These are phyloP conservation scores for Penicillium vulpinum DNA, from an alignment of 2,329 filamentous ascomycete genomes.

Conservation along the genomic window DNA sequence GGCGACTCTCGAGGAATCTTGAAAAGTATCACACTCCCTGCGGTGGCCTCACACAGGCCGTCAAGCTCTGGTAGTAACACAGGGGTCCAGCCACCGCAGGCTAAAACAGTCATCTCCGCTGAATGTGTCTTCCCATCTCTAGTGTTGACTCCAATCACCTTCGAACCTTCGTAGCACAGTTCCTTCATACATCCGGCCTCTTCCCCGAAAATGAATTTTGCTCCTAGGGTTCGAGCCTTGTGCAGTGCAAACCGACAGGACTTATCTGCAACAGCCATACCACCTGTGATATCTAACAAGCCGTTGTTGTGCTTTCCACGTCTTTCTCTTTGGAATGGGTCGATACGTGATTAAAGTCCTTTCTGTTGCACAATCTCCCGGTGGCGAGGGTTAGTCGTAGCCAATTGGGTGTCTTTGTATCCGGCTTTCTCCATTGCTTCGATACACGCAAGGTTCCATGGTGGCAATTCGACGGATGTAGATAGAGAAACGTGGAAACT, in stretches of 20 bases:
- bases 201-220: slow-evolving; percentile 44
- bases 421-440: too few relatives aligned
- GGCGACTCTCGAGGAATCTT: slow-evolving; percentile 42
- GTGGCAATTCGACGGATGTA: too few relatives aligned
- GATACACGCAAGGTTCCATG: too few relatives aligned
- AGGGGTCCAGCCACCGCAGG: slow-evolving; percentile 50
- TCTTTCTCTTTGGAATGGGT: slow-evolving; percentile 32
- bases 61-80: slow-evolving; percentile 44
- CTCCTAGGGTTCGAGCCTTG: slow-evolving; percentile 44
- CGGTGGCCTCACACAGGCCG: slow-evolving; percentile 51
- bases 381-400: too few relatives aligned
- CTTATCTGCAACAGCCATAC: slow-evolving; percentile 49
- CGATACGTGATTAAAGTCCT: too few relatives aligned
- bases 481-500: too few relatives aligned
- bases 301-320: slow-evolving; percentile 35
- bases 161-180: slow-evolving; percentile 6
- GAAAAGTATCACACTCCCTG: slow-evolving; percentile 48
- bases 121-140: slow-evolving; percentile 37
- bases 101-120: slow-evolving; percentile 41
- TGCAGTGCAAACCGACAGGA: slow-evolving; percentile 50
- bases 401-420: background rate
- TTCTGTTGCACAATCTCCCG: too few relatives aligned
- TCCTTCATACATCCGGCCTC: slow-evolving; percentile 26
- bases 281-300: slow-evolving; percentile 50
- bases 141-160: slow-evolving; percentile 43